Conservation (phyloP, 2,329 filamentous ascomycete genomes). For the Ambrosiella beaveri region DNA sequence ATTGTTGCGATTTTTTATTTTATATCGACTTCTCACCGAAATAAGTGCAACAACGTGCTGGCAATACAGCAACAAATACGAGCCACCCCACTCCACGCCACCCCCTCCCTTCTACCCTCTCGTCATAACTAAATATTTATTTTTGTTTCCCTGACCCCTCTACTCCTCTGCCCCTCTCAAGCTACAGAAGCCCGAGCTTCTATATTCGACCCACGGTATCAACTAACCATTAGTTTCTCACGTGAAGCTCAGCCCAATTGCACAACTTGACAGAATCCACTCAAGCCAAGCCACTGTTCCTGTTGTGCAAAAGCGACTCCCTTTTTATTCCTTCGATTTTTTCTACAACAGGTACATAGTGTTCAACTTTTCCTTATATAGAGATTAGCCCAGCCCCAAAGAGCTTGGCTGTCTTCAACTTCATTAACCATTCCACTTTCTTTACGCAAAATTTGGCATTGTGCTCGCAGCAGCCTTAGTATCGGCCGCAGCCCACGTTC, state of each 20-base stretch:
- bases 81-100: background rate
- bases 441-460: constrained; percentile 7
- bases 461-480: constrained; percentile 4
- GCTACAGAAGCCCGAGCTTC: background rate
- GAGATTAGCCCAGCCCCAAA: background rate
- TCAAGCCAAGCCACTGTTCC: background rate
- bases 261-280: background rate
- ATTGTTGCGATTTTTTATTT: too few species aligned
- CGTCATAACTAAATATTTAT: background rate
- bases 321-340: constrained; percentile 5
- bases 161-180: background rate
- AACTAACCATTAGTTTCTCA: constrained; percentile 1
- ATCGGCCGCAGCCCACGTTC: constrained; percentile 3
- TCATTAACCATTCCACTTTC: constrained; percentile 6
- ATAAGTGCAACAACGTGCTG: too few species aligned
- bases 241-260: constrained; percentile 1
- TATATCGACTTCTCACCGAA: too few species aligned
- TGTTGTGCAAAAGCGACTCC: background rate
- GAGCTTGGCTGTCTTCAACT: constrained; percentile 2
- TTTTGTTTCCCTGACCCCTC: background rate
- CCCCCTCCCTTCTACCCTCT: background rate
- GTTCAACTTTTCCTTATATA: constrained; percentile 9
- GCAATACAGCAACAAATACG: background rate
- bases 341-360: constrained; percentile 1
- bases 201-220: background rate